Percentiles rank a stretch among this genome's conserved stretches.
These are phyloP conservation scores for Xenosphaeropsis pyriputrescens DNA, from an alignment of 2,329 filamentous ascomycete species.

Conservation along the genomic window DNA sequence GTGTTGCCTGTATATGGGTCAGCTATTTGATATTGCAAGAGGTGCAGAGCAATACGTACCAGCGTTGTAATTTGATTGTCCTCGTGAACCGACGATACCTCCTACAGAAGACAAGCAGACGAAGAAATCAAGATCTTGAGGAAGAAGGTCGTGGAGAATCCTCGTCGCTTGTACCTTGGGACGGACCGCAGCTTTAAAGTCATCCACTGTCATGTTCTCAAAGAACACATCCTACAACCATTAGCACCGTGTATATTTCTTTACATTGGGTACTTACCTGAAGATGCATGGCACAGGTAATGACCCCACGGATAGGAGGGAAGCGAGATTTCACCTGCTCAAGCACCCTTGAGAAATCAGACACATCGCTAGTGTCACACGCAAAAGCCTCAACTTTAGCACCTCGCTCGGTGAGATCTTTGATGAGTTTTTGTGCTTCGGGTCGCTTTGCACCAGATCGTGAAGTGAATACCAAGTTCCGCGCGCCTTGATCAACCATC, in stretches of 20 bases:
- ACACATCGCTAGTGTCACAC: slow-evolving; percentile 33
- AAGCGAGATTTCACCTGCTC: slow-evolving; percentile 7
- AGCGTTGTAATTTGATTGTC: slow-evolving; percentile 1
- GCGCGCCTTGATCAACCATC: slow-evolving; percentile 13
- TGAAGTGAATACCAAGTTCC: slow-evolving; percentile 15
- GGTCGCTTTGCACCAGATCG: slow-evolving; percentile 3
- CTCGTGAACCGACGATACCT: slow-evolving; percentile 8
- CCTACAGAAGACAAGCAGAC: slow-evolving; percentile 19
- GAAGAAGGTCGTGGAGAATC: slow-evolving; percentile 2
- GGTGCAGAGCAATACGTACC: too few relatives aligned
- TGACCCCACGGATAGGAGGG: slow-evolving; percentile 25
- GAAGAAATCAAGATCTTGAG: slow-evolving; percentile 24
- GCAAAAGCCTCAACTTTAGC: slow-evolving; percentile 25
- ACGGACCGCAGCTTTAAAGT: too few relatives aligned
- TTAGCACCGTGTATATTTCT: too few relatives aligned
- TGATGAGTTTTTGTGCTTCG: slow-evolving; percentile 1
- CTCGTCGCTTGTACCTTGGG: slow-evolving; percentile 2
- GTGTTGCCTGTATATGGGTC: too few relatives aligned
- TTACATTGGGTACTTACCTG: too few relatives aligned
- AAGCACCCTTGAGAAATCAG: too few relatives aligned
- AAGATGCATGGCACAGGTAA: slow-evolving; percentile 28
- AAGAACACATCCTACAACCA: slow-evolving; percentile 1
- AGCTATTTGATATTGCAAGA: too few relatives aligned
- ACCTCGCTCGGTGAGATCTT: slow-evolving; percentile 10
- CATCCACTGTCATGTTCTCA: slow-evolving; percentile 23